phyloP scores from a whole-genome alignment of 495 filamentous ascomycete species.

The Xylaria curta region DNA sequence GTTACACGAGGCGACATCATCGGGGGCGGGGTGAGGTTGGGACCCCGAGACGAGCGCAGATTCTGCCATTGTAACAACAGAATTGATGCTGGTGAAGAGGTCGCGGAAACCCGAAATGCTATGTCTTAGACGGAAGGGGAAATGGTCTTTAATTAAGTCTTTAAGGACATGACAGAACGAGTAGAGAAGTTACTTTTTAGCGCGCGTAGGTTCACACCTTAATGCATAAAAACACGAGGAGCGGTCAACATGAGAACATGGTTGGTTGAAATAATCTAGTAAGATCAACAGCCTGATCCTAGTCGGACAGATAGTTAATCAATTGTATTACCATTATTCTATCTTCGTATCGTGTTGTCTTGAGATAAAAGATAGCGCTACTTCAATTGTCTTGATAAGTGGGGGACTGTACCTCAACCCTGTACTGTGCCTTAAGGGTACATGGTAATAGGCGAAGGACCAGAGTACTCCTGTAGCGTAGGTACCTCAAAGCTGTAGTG shows the following conservation, averaged over 20 bases:
- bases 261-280: background rate
- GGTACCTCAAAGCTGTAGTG: background rate
- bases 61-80: constrained; percentile 4
- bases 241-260: constrained; percentile 6
- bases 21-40: background rate
- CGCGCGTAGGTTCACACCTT: background rate
- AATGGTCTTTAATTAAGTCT: background rate
- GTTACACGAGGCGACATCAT: constrained; percentile 17
- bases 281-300: constrained; percentile 1
- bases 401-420: background rate
- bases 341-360: background rate
- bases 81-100: background rate
- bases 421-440: too few species aligned
- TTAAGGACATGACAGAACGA: background rate
- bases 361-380: constrained; percentile 3
- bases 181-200: background rate
- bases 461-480: background rate
- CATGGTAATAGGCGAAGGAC: too few species aligned
- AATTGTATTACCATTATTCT: background rate
- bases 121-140: background rate
- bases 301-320: too few species aligned
- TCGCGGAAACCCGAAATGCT: background rate
- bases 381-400: background rate
- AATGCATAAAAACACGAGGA: background rate
- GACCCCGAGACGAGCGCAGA: background rate